Percentiles rank a stretch among this genome's conserved stretches.
Conservation (phyloP, 768 basidiomycete genomes). For the Lactarius vividus region DNA sequence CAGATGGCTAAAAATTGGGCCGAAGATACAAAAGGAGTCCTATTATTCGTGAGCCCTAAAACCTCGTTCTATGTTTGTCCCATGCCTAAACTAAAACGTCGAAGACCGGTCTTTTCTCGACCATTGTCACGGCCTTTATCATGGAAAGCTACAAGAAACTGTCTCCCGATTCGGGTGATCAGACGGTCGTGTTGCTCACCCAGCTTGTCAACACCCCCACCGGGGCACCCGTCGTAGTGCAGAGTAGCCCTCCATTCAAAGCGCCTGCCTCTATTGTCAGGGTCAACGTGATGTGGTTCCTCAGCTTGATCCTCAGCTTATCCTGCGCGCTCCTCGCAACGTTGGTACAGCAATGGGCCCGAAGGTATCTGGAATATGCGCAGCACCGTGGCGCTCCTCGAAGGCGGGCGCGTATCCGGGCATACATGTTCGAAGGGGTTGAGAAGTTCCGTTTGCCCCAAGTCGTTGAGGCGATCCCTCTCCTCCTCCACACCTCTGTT, state of each 20-base stretch:
- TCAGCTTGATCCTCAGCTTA: conserved; percentile 1
- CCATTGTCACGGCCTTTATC: conserved; percentile 5
- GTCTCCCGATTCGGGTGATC: background rate
- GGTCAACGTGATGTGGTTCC: conserved; percentile 13
- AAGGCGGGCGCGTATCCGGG: background rate
- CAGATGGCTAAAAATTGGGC: background rate
- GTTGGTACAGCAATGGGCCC: conserved; percentile 7
- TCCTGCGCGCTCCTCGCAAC: background rate
- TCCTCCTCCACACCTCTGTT: background rate
- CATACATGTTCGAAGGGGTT: background rate
- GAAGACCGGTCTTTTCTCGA: background rate
- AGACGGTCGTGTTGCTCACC: background rate
- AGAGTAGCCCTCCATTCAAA: background rate
- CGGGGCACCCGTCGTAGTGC: background rate
- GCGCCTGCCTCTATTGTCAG: background rate
- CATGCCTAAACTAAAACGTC: background rate
- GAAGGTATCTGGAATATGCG: conserved; percentile 1
- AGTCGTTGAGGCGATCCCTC: background rate
- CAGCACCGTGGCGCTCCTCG: background rate
- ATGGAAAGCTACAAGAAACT: background rate
- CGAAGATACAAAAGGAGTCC: background rate
- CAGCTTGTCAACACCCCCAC: background rate
- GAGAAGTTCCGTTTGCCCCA: background rate
- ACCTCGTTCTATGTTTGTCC: no score
- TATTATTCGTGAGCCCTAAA: background rate